Evolutionary conservation across 805 yeast species (phyloP), one percentile per base, ranked within the genome.

Genomic region (Cyberlindnera japonica): DNA sequence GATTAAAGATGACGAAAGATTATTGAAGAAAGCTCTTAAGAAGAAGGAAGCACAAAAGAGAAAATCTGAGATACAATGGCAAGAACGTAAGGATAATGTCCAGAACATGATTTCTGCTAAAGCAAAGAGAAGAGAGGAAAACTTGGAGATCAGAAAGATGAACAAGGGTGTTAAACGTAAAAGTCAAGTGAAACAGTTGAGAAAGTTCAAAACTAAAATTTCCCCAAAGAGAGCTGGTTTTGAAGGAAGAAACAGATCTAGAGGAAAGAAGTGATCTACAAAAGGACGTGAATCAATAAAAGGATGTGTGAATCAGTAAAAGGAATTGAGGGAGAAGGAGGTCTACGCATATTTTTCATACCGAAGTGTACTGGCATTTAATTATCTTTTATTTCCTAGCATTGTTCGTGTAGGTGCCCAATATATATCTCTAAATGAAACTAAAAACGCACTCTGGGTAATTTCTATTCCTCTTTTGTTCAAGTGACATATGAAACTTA

Each of bases 11-110:
- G 95, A 91, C 62, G 98, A 91, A 61, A 81, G 79, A 57, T 67
- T 93, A 53, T 74, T 93, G 63, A 83, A 81, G 55, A 91, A 87
- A 62, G 86, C 97, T 3, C 63, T 91, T 46, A 89, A 84, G 67
- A 75, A 84, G 53, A 86, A 88, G 59, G 91, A 87, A 53, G 79
- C 84, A 46, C 74, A 75, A 57, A 93, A 93, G 70, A 75, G 85
- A 57, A 86, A 81, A 68, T 83, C 95, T 43, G 95, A 88, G 55
- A 68, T 78, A 37, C 95, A 91, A 63, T 93, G 99, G 99, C 75
- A 68, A 49, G 97, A 91, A 37, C 77, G 99, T 50, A 82, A 85
- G 59, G 84, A 81, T 53, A 74, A 74, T 26, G 96, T 93, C 12
- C 77, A 77, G 43, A 85, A 81, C 51, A 80, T 82, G 27, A 81